Base-by-base conservation (phyloP, 2,329 filamentous ascomycete species). In the Alternaria sp. region DNA sequence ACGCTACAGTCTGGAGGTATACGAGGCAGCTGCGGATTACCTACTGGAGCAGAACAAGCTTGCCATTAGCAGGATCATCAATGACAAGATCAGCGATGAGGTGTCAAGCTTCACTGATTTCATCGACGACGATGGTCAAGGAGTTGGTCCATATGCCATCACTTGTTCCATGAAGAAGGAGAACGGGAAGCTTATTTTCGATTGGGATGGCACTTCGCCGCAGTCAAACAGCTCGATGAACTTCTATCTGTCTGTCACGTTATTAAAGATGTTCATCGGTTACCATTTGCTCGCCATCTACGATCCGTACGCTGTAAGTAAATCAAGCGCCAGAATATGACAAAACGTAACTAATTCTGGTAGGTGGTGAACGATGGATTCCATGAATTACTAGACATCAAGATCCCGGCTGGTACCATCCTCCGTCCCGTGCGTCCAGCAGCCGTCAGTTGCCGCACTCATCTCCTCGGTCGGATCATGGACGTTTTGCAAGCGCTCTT, bases 201-300 rank as follows among this genome's bases (percentile, higher is more conserved):
- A 85, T 72, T 85, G 84, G 81, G 78, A 78, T 45, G 84, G 84
- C 10, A 85, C 83, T 2, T 82, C 80, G 1, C 83, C 83, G 0
- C 84, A 85, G 64, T 83, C 81, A 10, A 78, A 81, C 59, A 79
- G 78, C 2, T 79, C 80, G 12, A 83, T 85, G 75, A 85, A 86
- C 67, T 85, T 82, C 58, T 85, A 83, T 63, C 78, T 85, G 3
- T 84, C 80, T 0, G 79, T 81, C 18, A 84, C 82, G 20, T 82
- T 84, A 82, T 85, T 86, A 75, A 84, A 83, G 58, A 85, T 86
- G 81, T 85, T 85, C 63, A 81, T 85, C 46, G 83, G 82, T 0
- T 84, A 82, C 66, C 82, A 82, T 60, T 75, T 85, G 4, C 78
- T 85, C n/a, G 83, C 83, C 2, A 81, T 84, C 1, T 83, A 83